Conservation (phyloP, 176 grass and related monocot genomes). For the Leersia perrieri region DNA sequence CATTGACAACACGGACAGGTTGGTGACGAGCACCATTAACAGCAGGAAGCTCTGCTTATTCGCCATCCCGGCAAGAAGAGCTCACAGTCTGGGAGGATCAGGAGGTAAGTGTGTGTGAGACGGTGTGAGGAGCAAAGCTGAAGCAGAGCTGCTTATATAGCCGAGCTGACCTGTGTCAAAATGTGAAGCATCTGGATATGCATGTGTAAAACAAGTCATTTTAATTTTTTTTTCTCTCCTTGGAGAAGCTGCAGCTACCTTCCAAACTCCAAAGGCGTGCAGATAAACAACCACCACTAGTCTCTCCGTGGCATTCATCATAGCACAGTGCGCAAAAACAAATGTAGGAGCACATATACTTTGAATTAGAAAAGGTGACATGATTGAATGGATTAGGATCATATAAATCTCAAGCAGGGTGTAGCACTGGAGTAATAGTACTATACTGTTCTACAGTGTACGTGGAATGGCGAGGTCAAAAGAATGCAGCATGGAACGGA, state of each 20-base stretch:
- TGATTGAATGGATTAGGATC: slow-evolving; percentile 8
- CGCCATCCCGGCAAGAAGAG: slow-evolving; percentile 13
- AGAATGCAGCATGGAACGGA: neutral
- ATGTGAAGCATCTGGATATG: neutral
- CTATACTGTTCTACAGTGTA: neutral
- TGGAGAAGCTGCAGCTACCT: neutral
- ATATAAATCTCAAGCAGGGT: neutral
- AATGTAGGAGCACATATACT: neutral
- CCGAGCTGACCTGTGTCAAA: neutral
- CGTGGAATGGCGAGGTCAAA: slow-evolving; percentile 3
- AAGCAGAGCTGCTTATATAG: slow-evolving; percentile 21
- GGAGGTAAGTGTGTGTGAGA: neutral
- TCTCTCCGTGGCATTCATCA: neutral
- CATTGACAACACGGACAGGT: neutral
- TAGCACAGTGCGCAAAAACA: neutral
- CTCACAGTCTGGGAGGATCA: neutral
- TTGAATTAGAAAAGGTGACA: neutral
- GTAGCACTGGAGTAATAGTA: too few species aligned
- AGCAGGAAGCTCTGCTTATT: slow-evolving; percentile 7
- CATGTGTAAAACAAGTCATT: neutral
- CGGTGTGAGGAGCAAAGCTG: neutral
- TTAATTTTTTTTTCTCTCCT: neutral
- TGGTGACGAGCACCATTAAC: slow-evolving; percentile 10
- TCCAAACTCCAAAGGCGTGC: neutral
- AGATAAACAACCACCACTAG: neutral